phyloP scores from a whole-genome alignment of 1,284 basidiomycete species.

The Papiliotrema laurentii region DNA sequence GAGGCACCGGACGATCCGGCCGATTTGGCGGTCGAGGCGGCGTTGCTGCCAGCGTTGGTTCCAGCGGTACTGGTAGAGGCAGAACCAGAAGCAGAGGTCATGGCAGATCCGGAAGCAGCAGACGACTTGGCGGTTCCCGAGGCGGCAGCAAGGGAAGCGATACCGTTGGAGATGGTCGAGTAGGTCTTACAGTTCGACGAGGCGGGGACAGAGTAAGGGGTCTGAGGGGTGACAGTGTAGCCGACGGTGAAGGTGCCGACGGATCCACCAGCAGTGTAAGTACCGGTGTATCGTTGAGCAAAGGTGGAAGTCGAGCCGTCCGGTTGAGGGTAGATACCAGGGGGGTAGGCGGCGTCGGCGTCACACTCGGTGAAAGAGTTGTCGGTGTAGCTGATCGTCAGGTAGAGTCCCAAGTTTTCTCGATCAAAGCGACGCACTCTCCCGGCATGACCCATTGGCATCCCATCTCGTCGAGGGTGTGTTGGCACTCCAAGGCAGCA shows the following conservation, averaged over 20 bases:
- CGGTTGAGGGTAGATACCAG: slow-evolving; percentile 42
- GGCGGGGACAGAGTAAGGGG: slow-evolving; percentile 41
- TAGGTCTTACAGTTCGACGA: slow-evolving; percentile 47
- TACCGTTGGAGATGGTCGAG: slow-evolving; percentile 40
- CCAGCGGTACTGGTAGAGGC: slow-evolving; percentile 4
- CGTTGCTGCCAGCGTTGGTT: slow-evolving; percentile 8
- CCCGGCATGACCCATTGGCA: slow-evolving; percentile 50
- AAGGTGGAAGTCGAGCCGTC: slow-evolving; percentile 47
- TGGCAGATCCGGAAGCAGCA: slow-evolving; percentile 7
- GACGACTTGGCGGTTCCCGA: slow-evolving; percentile 7
- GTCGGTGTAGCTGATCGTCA: slow-evolving; percentile 38
- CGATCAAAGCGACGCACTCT: slow-evolving; percentile 22
- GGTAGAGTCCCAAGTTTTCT: not conserved
- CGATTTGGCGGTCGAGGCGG: slow-evolving; percentile 12
- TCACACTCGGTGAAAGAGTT: slow-evolving; percentile 49
- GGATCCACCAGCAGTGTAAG: slow-evolving; percentile 32
- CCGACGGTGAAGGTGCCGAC: slow-evolving; percentile 40
- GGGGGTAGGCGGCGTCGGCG: slow-evolving; percentile 47
- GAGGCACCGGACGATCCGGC: slow-evolving; percentile 6
- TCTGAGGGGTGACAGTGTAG: slow-evolving; percentile 41
- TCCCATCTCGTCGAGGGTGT: slow-evolving; percentile 49
- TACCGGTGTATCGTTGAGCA: slow-evolving; percentile 49
- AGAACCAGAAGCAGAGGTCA: slow-evolving; percentile 10
- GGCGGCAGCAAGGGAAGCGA: slow-evolving; percentile 16
- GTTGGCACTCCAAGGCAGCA: slow-evolving; percentile 42